A percentile compares a stretch with the other conserved stretches of the same genome.
These are phyloP conservation scores for Nakazawaea peltata DNA, from an alignment of 805 yeast genomes.

Conservation along the genomic window DNA sequence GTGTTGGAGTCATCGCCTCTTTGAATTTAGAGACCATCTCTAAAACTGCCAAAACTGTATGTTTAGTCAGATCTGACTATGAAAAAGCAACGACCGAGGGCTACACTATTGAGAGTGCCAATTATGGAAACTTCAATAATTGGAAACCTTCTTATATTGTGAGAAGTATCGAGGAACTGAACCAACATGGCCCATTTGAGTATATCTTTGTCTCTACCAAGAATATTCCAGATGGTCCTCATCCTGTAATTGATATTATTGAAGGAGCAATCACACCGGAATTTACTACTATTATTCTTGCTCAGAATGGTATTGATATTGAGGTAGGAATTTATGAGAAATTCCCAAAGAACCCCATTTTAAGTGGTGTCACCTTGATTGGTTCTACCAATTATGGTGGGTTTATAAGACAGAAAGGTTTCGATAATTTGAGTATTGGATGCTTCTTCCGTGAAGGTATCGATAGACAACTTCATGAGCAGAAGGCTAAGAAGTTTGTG, in stretches of 20 bases:
- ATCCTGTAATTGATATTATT: slow-evolving; percentile 26
- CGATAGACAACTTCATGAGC: slow-evolving; percentile 13
- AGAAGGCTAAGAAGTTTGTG: slow-evolving; percentile 19
- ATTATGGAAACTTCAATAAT: slow-evolving; percentile 43
- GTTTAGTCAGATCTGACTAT: slow-evolving; percentile 58
- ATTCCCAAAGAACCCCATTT: slow-evolving; percentile 24
- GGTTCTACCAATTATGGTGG: slow-evolving; percentile 20
- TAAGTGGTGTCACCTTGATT: slow-evolving; percentile 29
- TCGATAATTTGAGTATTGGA: slow-evolving; percentile 24
- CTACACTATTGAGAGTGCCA: slow-evolving; percentile 47
- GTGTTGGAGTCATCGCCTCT: slow-evolving; percentile 77
- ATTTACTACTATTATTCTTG: slow-evolving; percentile 22
- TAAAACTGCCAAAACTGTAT: slow-evolving; percentile 34
- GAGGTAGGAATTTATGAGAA: slow-evolving; percentile 24
- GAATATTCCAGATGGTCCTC: slow-evolving; percentile 44
- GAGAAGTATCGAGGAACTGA: slow-evolving; percentile 35
- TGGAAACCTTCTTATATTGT: slow-evolving; percentile 49
- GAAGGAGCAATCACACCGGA: slow-evolving; percentile 24
- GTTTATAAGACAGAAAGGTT: slow-evolving; percentile 21
- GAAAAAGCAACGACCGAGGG: slow-evolving; percentile 43
- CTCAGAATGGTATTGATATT: slow-evolving; percentile 33
- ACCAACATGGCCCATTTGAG: slow-evolving; percentile 30
- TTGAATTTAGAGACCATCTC: slow-evolving; percentile 43
- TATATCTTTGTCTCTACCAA: slow-evolving; percentile 52
- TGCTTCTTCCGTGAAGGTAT: slow-evolving; percentile 21